phyloP scores from a whole-genome alignment of 2,329 filamentous ascomycete genomes.

The Fusarium nisikadoi region DNA sequence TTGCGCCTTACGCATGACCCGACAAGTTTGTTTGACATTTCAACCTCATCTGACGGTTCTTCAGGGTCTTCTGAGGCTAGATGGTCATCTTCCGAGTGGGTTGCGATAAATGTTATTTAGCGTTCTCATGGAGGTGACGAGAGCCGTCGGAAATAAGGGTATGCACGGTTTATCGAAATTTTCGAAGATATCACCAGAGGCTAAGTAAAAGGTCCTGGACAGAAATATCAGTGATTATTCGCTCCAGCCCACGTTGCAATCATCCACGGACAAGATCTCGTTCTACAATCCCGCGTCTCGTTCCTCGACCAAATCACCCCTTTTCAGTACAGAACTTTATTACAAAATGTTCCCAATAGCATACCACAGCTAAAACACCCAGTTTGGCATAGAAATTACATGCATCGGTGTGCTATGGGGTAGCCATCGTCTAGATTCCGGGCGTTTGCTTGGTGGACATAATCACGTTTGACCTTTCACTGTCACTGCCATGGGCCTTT shows the following conservation, averaged over 20 bases:
- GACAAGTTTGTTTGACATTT: constrained; percentile 26
- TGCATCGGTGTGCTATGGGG: neutral
- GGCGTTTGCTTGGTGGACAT: neutral
- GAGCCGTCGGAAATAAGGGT: constrained; percentile 5
- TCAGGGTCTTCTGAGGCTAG: neutral
- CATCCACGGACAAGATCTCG: neutral
- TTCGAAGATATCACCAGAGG: neutral
- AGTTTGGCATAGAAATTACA: neutral
- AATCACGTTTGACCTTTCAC: neutral
- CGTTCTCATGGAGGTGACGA: neutral
- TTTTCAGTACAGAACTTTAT: neutral
- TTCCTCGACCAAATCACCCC: neutral
- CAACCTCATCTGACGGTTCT: constrained; percentile 2
- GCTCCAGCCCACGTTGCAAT: neutral
- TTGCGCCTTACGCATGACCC: neutral
- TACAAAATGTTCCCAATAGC: neutral
- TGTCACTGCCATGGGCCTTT: neutral
- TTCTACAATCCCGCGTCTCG: neutral
- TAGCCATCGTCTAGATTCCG: neutral
- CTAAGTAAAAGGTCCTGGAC: neutral
- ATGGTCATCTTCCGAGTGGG: neutral
- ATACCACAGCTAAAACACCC: neutral
- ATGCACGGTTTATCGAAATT: neutral
- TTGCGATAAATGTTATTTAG: neutral
- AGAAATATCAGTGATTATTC: neutral